These are phyloP conservation scores for Coemansia sp. DNA, from an alignment of 192 early-diverging fungal species.

Conservation along the genomic window DNA sequence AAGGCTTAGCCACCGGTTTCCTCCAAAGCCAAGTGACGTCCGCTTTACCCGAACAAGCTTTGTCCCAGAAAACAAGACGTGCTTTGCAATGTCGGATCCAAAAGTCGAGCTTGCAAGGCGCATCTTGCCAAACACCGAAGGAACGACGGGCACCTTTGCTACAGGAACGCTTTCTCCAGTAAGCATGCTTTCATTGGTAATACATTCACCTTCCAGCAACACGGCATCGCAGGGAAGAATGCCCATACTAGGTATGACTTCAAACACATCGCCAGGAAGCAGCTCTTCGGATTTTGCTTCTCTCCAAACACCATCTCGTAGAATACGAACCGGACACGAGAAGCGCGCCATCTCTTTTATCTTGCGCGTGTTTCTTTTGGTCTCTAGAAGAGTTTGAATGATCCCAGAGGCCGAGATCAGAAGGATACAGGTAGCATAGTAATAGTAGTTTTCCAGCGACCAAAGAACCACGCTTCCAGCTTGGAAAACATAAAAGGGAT, in stretches of 20 bases:
- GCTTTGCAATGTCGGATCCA: constrained; percentile 70
- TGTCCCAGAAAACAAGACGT: constrained; percentile 92
- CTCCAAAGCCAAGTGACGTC: constrained; percentile 46
- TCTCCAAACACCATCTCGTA: constrained; percentile 61
- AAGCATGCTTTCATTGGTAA: constrained; percentile 97
- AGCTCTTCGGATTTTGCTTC: constrained; percentile 70
- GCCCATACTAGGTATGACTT: constrained; percentile 64
- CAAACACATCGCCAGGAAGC: constrained; percentile 94
- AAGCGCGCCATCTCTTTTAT: constrained; percentile 90
- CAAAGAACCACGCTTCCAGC: constrained; percentile 74
- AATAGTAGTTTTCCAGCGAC: constrained; percentile 92
- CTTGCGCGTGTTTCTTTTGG: constrained; percentile 63
- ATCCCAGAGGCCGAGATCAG: constrained; percentile 82
- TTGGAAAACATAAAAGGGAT: constrained; percentile 85
- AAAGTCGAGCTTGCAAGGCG: constrained; percentile 53
- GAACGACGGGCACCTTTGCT: constrained; percentile 81
- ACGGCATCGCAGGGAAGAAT: constrained; percentile 91
- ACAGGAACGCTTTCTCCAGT: constrained; percentile 97
- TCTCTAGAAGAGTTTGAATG: constrained; percentile 76
- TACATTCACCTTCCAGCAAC: constrained; percentile 90
- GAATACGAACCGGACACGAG: constrained; percentile 74
- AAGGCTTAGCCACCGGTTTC: constrained; percentile 46
- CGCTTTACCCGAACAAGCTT: constrained; percentile 80
- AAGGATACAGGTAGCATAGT: constrained; percentile 92
- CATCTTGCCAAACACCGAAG: constrained; percentile 65